Percentiles rank a stretch among this genome's conserved stretches.
phyloP scores from a whole-genome alignment of 331 rosid species.

The Malus hybrid region DNA sequence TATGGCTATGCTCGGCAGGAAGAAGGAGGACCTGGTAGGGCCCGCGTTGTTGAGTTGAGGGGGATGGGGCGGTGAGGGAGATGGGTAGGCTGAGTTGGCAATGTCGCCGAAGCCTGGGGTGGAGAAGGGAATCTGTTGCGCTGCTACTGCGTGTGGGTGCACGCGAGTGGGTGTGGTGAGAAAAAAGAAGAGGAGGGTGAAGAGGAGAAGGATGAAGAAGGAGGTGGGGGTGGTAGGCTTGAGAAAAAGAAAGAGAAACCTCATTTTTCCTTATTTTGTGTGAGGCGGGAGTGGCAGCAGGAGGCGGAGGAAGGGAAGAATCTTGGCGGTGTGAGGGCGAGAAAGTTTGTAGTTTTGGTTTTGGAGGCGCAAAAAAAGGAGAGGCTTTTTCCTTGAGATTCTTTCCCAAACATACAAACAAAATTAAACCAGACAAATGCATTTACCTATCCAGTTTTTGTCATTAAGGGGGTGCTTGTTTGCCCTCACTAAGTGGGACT shows the following conservation, averaged over 20 bases:
- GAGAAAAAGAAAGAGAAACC: not conserved
- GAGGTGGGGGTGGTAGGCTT: not conserved
- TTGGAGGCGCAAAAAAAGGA: constrained; percentile 11
- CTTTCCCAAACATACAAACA: not conserved
- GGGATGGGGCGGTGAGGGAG: constrained; percentile 17
- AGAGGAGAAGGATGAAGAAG: not conserved
- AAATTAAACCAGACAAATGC: not conserved
- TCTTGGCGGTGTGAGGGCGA: not conserved
- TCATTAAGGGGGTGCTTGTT: too few relatives aligned
- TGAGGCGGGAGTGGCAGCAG: not conserved
- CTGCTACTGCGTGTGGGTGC: not conserved
- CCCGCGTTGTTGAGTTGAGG: not conserved
- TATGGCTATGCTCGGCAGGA: constrained; percentile 50
- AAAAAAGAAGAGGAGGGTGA: not conserved
- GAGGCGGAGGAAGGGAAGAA: not conserved
- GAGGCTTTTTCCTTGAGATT: not conserved
- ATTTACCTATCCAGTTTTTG: not conserved
- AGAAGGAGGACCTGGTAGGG: not conserved
- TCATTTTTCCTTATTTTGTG: not conserved
- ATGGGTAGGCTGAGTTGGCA: not conserved
- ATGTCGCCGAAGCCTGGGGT: not conserved
- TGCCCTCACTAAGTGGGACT: too few relatives aligned
- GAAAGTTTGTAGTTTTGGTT: constrained; percentile 1
- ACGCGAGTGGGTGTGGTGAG: not conserved
- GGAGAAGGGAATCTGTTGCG: not conserved